Conservation (phyloP, 139 green algal genomes). For the Klebsormidium nitens region DNA sequence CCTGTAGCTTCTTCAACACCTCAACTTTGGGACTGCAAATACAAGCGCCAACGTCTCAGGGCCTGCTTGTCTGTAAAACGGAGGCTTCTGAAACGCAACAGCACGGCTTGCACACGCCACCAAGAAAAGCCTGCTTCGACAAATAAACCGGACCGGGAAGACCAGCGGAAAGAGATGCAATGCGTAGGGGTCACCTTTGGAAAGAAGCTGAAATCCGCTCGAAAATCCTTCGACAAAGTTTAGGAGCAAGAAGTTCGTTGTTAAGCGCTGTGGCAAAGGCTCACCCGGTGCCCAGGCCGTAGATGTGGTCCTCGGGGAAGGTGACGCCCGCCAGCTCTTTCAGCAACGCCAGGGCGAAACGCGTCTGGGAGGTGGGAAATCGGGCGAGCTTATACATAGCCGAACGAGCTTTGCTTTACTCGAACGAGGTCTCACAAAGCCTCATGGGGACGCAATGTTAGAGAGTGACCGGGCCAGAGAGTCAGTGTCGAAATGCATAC, state of each 20-base stretch:
- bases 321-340: constrained; percentile 69
- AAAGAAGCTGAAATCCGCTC: not conserved
- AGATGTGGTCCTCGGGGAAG: constrained; percentile 76
- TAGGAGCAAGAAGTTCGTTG: not conserved
- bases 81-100: not conserved
- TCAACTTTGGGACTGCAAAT: constrained; percentile 40
- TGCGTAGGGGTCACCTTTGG: not conserved
- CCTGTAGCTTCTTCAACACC: constrained; percentile 31
- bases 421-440: too few species aligned
- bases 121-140: not conserved
- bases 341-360: constrained; percentile 51
- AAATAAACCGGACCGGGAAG: not conserved
- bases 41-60: constrained; percentile 1
- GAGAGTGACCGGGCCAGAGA: too few species aligned
- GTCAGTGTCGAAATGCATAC: too few species aligned
- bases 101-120: not conserved
- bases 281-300: constrained; percentile 32
- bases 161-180: not conserved
- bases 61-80: not conserved
- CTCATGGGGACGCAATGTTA: too few species aligned
- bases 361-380: too few species aligned
- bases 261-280: too few species aligned
- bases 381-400: too few species aligned
- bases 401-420: too few species aligned
- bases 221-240: not conserved